Conservation (phyloP, 116 monocot species). For the Papilionanthe hybrid region DNA sequence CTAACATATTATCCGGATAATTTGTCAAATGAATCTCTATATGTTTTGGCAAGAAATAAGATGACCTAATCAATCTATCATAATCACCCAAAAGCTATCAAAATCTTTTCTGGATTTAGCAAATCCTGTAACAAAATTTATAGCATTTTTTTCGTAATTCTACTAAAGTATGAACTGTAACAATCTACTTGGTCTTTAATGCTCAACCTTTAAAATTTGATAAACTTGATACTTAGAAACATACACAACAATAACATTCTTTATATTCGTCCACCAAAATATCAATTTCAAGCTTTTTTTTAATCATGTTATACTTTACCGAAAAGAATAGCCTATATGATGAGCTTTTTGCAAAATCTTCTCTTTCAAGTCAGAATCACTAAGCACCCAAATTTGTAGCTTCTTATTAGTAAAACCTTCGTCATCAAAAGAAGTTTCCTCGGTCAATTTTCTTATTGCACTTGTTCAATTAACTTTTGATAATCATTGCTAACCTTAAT, state of each 20-base stretch:
- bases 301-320: not conserved
- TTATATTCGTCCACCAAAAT: not conserved
- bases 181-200: not conserved
- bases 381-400: not conserved
- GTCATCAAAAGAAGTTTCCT: not conserved
- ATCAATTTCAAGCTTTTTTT: not conserved
- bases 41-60: not conserved
- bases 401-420: not conserved
- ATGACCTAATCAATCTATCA: not conserved
- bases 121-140: too few species aligned
- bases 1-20: not conserved
- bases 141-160: not conserved
- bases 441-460: not conserved
- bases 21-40: too few species aligned
- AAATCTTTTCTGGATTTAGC: not conserved
- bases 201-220: not conserved
- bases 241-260: not conserved
- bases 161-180: not conserved
- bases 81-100: not conserved
- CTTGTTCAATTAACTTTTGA: not conserved
- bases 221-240: not conserved
- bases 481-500: not conserved
- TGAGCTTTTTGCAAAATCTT: not conserved
- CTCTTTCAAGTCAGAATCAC: not conserved
- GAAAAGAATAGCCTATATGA: not conserved